phyloP scores from a whole-genome alignment of 495 filamentous ascomycete genomes.

The Xylaria curta region DNA sequence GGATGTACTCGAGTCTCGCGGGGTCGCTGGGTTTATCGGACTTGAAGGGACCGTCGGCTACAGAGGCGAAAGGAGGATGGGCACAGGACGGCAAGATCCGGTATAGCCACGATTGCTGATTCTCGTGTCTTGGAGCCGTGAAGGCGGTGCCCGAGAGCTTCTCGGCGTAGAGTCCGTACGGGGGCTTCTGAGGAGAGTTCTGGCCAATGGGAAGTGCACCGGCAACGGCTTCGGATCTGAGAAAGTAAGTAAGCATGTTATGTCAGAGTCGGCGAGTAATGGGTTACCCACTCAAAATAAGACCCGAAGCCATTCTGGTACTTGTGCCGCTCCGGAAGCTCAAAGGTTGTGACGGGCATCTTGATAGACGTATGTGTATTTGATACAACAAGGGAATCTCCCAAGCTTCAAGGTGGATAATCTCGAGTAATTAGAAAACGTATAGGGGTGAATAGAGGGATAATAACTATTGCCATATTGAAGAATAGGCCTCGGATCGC shows the following conservation, averaged over 20 bases:
- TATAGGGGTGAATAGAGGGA: neutral
- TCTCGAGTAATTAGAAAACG: neutral
- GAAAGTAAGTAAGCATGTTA: neutral
- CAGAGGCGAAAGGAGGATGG: constrained; percentile 73
- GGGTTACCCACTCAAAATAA: constrained; percentile 62
- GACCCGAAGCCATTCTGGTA: constrained; percentile 73
- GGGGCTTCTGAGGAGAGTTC: constrained; percentile 88
- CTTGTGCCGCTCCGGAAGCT: constrained; percentile 63
- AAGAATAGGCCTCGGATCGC: neutral
- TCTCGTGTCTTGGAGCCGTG: constrained; percentile 87
- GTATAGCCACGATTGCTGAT: constrained; percentile 95
- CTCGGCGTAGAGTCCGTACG: constrained; percentile 86
- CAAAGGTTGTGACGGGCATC: constrained; percentile 66
- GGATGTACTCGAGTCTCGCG: constrained; percentile 68
- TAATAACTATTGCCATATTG: neutral
- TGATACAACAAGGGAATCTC: neutral
- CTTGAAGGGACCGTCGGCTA: constrained; percentile 36
- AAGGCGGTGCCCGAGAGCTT: constrained; percentile 95
- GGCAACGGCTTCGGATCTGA: constrained; percentile 54
- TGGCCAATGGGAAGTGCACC: constrained; percentile 64
- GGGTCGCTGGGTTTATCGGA: constrained; percentile 30
- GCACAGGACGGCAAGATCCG: constrained; percentile 84
- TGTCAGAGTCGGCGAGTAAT: neutral
- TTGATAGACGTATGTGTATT: constrained; percentile 26
- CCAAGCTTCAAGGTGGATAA: neutral